These are phyloP conservation scores for Malassezia dermatis DNA, from an alignment of 1,284 basidiomycete species.

Conservation along the genomic window DNA sequence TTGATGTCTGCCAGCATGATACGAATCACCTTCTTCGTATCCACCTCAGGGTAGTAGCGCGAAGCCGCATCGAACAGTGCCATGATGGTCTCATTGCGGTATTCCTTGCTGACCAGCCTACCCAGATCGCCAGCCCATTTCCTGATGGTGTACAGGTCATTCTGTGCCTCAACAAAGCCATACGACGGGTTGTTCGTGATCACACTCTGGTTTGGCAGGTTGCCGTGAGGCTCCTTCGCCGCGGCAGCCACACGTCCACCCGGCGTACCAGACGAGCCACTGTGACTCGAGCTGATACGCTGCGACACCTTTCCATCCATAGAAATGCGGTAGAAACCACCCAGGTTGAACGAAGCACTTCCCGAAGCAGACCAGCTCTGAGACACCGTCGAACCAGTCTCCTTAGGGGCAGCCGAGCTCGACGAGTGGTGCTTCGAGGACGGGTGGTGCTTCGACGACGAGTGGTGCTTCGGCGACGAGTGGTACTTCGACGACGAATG, in stretches of 20 bases:
- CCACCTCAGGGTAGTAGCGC: slow-evolving; percentile 42
- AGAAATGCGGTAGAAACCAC: slow-evolving; percentile 9
- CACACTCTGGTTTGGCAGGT: slow-evolving; percentile 19
- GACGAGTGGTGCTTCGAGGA: background rate
- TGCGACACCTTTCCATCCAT: background rate
- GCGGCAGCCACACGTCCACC: slow-evolving; percentile 2
- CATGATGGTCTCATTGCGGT: slow-evolving; percentile 36
- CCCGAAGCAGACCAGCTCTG: background rate
- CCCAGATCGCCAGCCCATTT: slow-evolving; percentile 34
- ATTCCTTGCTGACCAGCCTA: slow-evolving; percentile 21
- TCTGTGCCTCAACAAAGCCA: slow-evolving; percentile 25
- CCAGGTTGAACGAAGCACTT: background rate
- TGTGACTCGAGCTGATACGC: background rate
- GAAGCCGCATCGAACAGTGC: slow-evolving; percentile 36
- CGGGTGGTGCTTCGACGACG: background rate
- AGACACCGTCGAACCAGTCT: background rate
- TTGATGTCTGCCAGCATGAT: slow-evolving; percentile 43
- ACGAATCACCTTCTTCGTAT: slow-evolving; percentile 26
- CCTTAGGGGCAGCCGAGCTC: background rate
- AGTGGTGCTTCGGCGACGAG: background rate
- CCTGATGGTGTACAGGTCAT: slow-evolving; percentile 37
- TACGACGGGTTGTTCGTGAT: slow-evolving; percentile 30
- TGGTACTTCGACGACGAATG: background rate
- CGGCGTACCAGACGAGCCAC: background rate
- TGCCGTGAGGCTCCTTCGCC: slow-evolving; percentile 12